These are phyloP conservation scores for Camellia sinensis DNA, from an alignment of 148 eudicot genomes.

Conservation along the genomic window DNA sequence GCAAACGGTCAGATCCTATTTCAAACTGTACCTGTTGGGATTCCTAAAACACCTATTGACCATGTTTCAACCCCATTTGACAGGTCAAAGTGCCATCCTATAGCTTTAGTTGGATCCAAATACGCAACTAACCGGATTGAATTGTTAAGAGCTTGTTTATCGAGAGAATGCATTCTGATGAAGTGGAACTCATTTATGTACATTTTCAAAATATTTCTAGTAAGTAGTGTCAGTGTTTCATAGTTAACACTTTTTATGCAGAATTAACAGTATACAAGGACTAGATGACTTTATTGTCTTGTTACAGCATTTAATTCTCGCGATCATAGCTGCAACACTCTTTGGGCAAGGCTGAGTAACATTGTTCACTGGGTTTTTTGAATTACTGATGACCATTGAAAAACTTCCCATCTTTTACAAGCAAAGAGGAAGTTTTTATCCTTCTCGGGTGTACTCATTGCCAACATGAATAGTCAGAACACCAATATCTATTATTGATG, in stretches of 20 bases:
- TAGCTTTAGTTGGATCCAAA: not conserved
- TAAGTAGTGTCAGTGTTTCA: not conserved
- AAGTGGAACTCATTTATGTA: not conserved
- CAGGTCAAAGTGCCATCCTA: not conserved
- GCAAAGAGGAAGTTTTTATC: not conserved
- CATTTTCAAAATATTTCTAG: not conserved
- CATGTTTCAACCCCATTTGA: not conserved
- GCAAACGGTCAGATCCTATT: too few relatives aligned
- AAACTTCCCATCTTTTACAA: not conserved
- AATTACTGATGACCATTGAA: not conserved
- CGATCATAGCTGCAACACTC: conserved; percentile 1
- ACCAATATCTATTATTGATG: not conserved
- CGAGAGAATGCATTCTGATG: not conserved
- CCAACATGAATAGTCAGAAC: not conserved
- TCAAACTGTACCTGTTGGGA: too few relatives aligned
- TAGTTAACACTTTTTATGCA: not conserved
- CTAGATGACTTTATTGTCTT: not conserved
- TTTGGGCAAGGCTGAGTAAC: not conserved
- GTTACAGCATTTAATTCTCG: not conserved
- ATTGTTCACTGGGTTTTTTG: not conserved
- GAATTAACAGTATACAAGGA: not conserved
- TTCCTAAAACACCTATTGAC: too few relatives aligned
- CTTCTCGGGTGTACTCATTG: conserved; percentile 1
- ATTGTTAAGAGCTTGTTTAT: not conserved
- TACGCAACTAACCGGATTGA: not conserved